phyloP scores from a whole-genome alignment of 345 rosid species.

The Euphorbia tirucalli region DNA sequence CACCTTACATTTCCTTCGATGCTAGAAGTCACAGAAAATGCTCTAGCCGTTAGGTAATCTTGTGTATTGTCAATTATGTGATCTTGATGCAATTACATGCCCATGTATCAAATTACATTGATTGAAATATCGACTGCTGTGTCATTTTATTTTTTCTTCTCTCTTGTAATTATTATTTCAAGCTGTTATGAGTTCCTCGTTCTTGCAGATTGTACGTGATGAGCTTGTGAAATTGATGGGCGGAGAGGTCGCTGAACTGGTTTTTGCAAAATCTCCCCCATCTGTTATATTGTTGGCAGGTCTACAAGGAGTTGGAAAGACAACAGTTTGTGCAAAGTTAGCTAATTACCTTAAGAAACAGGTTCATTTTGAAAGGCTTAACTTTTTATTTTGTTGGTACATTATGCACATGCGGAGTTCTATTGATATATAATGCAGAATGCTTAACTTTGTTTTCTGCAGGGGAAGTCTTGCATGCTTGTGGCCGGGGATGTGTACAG shows the following conservation, averaged over 20 bases:
- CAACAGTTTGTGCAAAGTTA: slow-evolving; percentile 91
- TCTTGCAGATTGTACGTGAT: slow-evolving; percentile 69
- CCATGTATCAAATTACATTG: not conserved
- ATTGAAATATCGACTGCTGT: not conserved
- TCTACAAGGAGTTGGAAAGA: slow-evolving; percentile 97
- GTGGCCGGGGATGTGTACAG: slow-evolving; percentile 98
- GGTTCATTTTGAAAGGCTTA: slow-evolving; percentile 35
- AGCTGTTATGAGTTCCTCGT: not conserved
- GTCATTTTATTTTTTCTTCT: too few species aligned
- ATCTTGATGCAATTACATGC: not conserved
- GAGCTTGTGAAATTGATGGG: slow-evolving; percentile 98
- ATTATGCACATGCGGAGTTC: not conserved
- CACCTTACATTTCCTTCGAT: too few species aligned
- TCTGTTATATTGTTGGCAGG: slow-evolving; percentile 92
- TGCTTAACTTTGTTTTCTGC: slow-evolving; percentile 20
- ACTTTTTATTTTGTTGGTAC: not conserved
- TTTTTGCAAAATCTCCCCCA: slow-evolving; percentile 75
- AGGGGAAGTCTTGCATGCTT: slow-evolving; percentile 95
- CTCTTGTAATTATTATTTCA: too few species aligned
- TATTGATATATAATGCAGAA: not conserved
- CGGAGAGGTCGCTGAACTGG: slow-evolving; percentile 91
- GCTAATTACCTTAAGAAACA: slow-evolving; percentile 91
- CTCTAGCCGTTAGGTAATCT: not conserved
- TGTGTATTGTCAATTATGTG: not conserved
- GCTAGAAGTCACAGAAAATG: too few species aligned